Evolutionary conservation across 2,329 filamentous ascomycete genomes (phyloP).

Genomic region (Colletotrichum kahawae): DNA sequence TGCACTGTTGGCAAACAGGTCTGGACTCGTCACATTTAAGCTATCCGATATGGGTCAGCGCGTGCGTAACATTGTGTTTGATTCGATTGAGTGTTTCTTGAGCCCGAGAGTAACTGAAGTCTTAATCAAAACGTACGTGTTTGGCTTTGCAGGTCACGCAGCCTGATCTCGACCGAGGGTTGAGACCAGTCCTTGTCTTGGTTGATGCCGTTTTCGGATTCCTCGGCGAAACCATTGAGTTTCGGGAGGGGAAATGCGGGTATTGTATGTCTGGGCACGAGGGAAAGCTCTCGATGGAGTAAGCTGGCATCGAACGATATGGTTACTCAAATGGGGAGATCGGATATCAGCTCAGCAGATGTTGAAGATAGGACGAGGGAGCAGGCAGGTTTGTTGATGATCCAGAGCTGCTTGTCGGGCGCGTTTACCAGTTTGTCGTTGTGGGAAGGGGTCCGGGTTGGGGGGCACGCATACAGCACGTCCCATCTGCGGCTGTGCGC

Average conservation of each 20-base stretch:
- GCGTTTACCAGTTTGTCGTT: background rate
- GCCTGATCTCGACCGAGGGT: conserved; percentile 31
- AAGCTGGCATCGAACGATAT: background rate
- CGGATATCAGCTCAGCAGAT: background rate
- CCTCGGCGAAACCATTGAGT: conserved; percentile 12
- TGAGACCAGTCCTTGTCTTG: conserved; percentile 16
- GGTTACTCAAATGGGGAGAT: background rate
- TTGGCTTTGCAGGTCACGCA: conserved; percentile 36
- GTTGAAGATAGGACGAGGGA: background rate
- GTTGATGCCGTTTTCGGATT: background rate
- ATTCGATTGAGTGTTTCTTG: background rate
- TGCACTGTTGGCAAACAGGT: conserved; percentile 33
- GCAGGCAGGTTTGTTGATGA: background rate
- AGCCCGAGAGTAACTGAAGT: too few species aligned
- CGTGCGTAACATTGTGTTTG: background rate
- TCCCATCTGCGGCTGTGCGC: background rate
- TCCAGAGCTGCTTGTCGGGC: background rate
- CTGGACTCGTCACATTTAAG: conserved; percentile 36
- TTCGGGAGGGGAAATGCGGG: background rate
- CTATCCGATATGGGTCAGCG: conserved; percentile 18
- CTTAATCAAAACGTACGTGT: conserved; percentile 19
- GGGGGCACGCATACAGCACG: background rate
- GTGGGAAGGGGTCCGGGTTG: background rate
- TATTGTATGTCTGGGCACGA: background rate
- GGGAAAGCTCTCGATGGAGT: background rate